These are phyloP conservation scores for Helicostylum pulchrum DNA, from an alignment of 192 early-diverging fungal species.

Conservation along the genomic window DNA sequence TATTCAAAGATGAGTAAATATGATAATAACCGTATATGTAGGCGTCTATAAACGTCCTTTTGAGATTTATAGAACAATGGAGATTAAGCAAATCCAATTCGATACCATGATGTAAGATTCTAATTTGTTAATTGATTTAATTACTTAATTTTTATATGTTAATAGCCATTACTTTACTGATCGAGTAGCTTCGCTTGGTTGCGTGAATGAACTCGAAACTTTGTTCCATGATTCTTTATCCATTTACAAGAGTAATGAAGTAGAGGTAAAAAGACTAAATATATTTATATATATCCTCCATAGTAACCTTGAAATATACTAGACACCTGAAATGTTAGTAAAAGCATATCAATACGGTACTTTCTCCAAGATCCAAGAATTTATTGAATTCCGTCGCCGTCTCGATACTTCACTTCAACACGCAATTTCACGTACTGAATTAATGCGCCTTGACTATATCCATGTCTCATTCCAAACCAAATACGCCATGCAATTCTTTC, in stretches of 20 bases:
- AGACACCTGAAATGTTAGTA: conserved; percentile 86
- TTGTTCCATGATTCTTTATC: conserved; percentile 58
- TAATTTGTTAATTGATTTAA: conserved; percentile 26
- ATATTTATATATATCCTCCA: neutral
- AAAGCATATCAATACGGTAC: conserved; percentile 81
- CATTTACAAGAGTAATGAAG: conserved; percentile 76
- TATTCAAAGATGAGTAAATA: neutral
- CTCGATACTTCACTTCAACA: conserved; percentile 75
- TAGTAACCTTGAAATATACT: neutral
- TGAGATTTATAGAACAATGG: conserved; percentile 66
- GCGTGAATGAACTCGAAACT: conserved; percentile 47
- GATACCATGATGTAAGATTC: conserved; percentile 75
- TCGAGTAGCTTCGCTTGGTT: conserved; percentile 50
- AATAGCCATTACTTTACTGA: conserved; percentile 65
- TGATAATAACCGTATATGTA: conserved; percentile 5
- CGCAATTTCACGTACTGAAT: conserved; percentile 60
- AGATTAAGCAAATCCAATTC: conserved; percentile 89
- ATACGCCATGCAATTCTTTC: conserved; percentile 47
- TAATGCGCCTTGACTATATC: conserved; percentile 62
- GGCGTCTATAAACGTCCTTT: conserved; percentile 60
- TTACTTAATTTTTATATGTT: conserved; percentile 4
- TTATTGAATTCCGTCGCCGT: conserved; percentile 73
- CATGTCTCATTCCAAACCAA: conserved; percentile 46
- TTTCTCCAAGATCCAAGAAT: conserved; percentile 89
- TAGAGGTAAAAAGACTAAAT: conserved; percentile 49